Evolutionary conservation across 106 monocot genomes (phyloP).

Genomic region (Posidonia australis): DNA sequence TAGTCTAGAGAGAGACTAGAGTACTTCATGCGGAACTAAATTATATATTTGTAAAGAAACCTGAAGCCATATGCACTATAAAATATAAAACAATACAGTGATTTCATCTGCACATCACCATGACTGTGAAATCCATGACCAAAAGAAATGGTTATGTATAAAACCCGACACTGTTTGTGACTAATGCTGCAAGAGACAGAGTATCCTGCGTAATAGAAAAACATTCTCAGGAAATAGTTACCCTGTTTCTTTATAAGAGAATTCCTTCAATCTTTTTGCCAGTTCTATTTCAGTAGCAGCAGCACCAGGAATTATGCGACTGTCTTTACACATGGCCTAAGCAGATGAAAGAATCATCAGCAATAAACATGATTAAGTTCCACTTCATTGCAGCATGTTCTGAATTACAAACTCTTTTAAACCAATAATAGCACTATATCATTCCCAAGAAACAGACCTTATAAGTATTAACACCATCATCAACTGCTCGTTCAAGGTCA

Average conservation of each 20-base stretch:
- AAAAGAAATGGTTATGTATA: too few species aligned
- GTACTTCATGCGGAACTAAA: too few species aligned
- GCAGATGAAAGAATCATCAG: not conserved
- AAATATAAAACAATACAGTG: too few species aligned
- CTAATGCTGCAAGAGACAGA: too few species aligned
- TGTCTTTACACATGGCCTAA: conserved; percentile 95
- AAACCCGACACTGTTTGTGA: too few species aligned
- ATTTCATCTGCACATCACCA: too few species aligned
- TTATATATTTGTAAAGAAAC: too few species aligned
- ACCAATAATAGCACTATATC: not conserved
- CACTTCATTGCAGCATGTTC: not conserved
- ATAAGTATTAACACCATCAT: conserved; percentile 98
- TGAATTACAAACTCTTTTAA: not conserved
- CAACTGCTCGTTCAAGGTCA: conserved; percentile 97
- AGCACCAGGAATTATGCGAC: conserved; percentile 89
- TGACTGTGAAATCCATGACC: too few species aligned
- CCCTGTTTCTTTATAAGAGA: conserved; percentile 94
- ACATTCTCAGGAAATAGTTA: conserved; percentile 26
- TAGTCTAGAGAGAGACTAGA: too few species aligned
- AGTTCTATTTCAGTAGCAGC: conserved; percentile 93
- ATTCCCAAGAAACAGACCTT: conserved; percentile 38
- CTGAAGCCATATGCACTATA: too few species aligned
- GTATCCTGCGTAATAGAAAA: too few species aligned
- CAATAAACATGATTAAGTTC: not conserved
- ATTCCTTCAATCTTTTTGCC: conserved; percentile 79